Evolutionary conservation across 2,329 filamentous ascomycete species (phyloP), one percentile per base, ranked within the genome.

Genomic region (Nemania diffusa): DNA sequence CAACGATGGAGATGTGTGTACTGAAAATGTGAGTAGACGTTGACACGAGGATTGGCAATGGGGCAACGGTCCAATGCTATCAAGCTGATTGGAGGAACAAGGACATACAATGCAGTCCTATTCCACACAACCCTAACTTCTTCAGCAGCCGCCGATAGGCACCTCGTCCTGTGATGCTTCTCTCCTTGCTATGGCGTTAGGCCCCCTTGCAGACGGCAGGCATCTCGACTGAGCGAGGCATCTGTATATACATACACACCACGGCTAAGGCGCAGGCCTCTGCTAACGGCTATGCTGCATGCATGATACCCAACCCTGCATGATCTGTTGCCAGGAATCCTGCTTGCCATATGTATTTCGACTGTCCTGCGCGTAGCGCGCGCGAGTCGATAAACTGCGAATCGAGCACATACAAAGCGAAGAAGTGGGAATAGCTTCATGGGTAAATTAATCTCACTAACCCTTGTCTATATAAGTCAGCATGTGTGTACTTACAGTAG

Each of bases 81-180:
- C 11, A 13, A 40, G 37, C 37, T 17, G 5, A 40, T 40, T 40
- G 15, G 11, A 40, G 37, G 37, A 17, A 9, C 1, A 17, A 17
- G 37, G 37, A 15, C 11, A 1, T 40, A 11, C 5, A 40, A 15
- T 40, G 3, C 32, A 34, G 32, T 34, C 32, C 5, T 34, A 34
- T 34, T 34, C 32, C 11, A 34, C 11, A 34, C 32, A 34, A 34
- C 11, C 32, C 32, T 11, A 34, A 34, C 32, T 34, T 34, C 32
- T 34, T 11, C 11, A 5, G 15, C 37, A 40, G 15, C 11, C 11
- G 37, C 15, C 17, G 11, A 2, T 40, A 40, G 17, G 37, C 5
- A 15, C 15, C 11, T 40, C 8, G 44, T 62, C 63, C 57, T 60
- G 63, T 65, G 63, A 57, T 61, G 51, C 20, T n/a, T 44, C 40